Evolutionary conservation across 148 eudicot genomes (phyloP), one percentile per base, ranked within the genome.

Genomic region (Fagopyrum esculentum): DNA sequence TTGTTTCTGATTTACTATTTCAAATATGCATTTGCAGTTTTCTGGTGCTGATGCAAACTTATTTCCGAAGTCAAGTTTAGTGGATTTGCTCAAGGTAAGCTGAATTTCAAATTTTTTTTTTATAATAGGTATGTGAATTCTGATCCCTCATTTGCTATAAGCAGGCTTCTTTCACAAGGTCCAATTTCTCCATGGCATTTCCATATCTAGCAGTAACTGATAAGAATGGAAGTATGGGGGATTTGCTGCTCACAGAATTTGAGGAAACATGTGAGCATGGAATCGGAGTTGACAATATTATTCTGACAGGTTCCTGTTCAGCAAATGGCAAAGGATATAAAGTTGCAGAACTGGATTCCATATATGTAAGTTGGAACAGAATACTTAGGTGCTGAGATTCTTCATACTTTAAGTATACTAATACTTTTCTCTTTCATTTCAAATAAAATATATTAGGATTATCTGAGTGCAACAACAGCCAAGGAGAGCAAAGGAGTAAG

Each of bases 111-210:
- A 64, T 12, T 22, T 22, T 22, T 22, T 64, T 8, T 35, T 12
- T 64, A 3, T n/a, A 13, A 11, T 64, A 13, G 71, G 17, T 66
- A 35, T 66, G 71, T 15, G 17, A 6, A 12, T 35, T 43, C 8
- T 43, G 47, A 70, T 64, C 61, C 74, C 46, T 71, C 51, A 9
- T 52, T 66, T 35, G 4, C 77, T 48, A 72, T 17, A 59, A 52
- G 75, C 79, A 95, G 99, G 84, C 77, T 75, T 85, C 97, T 52
- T 87, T 87, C 83, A 81, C 86, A 56, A 90, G 80, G 69, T 88
- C 97, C 82, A 92, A 84, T 73, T 86, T 82, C 84, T 92, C 96
- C 44, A 75, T 92, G 82, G 97, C 96, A 47, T 95, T 87, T 79
- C 99, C 99, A 5, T 92, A 92, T 77, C 79, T 95, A 60, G 78